Percentiles rank a stretch among this genome's conserved stretches.
These are phyloP conservation scores for Hordeum marinum DNA, from an alignment of 176 grass and related monocot species.

Conservation along the genomic window DNA sequence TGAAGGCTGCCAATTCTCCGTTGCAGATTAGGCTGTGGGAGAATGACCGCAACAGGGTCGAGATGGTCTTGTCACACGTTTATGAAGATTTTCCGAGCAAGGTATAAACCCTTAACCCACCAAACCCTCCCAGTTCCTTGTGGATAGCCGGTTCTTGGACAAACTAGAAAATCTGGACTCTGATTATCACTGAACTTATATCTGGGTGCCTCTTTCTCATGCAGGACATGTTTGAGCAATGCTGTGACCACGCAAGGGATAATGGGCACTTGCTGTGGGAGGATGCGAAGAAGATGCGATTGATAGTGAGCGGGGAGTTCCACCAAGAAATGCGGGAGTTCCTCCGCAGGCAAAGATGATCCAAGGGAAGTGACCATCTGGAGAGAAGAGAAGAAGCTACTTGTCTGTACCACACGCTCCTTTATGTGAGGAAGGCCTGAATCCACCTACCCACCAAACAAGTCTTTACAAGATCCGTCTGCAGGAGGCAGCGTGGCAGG, in stretches of 20 bases:
- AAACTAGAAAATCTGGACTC: neutral
- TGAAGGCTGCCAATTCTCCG: neutral
- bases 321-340: slow-evolving; percentile 84
- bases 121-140: too few species aligned
- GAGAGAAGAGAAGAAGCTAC: neutral
- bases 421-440: neutral
- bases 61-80: slow-evolving; percentile 50
- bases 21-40: slow-evolving; percentile 94
- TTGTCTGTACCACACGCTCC: neutral
- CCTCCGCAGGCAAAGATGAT: slow-evolving; percentile 58
- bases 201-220: neutral
- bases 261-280: slow-evolving; percentile 62
- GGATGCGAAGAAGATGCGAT: slow-evolving; percentile 63
- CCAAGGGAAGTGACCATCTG: neutral
- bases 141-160: too few species aligned
- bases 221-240: slow-evolving; percentile 85
- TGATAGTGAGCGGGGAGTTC: slow-evolving; percentile 62
- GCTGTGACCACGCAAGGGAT: slow-evolving; percentile 75
- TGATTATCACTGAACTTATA: neutral
- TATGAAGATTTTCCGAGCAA: slow-evolving; percentile 96
- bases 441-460: too few species aligned
- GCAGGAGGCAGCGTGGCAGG: neutral
- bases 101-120: slow-evolving; percentile 29
- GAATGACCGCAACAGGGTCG: slow-evolving; percentile 76
- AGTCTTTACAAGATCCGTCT: neutral